Evolutionary conservation across 139 green algal species (phyloP).

Genomic region (Tetradesmus obliquus): DNA sequence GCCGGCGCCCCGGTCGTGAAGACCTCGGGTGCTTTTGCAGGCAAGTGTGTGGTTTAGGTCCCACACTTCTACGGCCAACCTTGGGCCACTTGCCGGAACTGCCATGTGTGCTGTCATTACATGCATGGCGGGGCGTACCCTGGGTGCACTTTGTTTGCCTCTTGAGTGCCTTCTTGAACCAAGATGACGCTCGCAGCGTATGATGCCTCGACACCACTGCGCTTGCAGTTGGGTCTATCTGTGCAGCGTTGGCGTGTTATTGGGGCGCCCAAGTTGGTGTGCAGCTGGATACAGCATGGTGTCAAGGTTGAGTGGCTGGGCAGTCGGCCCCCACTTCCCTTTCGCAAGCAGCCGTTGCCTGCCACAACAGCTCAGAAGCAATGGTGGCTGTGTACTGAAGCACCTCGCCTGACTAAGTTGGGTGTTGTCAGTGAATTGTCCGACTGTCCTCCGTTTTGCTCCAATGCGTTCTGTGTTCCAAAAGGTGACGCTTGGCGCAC

Average conservation of each 20-base stretch:
- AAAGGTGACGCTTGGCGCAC: not conserved
- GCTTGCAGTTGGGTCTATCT: not conserved
- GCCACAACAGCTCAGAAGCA: not conserved
- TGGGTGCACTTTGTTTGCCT: not conserved
- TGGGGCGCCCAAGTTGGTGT: not conserved
- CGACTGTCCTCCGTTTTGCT: not conserved
- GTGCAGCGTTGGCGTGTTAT: not conserved
- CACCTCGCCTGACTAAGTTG: not conserved
- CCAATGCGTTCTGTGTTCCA: not conserved
- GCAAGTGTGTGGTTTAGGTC: not conserved
- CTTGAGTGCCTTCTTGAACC: not conserved
- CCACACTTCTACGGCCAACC: not conserved
- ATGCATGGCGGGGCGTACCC: not conserved
- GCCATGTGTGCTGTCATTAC: not conserved
- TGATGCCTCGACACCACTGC: not conserved
- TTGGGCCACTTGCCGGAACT: not conserved
- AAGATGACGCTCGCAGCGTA: not conserved
- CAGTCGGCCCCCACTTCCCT: not conserved
- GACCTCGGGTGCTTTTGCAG: not conserved
- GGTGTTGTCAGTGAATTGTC: not conserved
- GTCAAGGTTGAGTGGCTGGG: not conserved
- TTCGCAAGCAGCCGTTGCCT: not conserved
- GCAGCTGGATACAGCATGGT: slow-evolving; percentile 9
- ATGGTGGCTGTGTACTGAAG: not conserved
- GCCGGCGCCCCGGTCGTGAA: not conserved